Percentiles rank a stretch among this genome's conserved stretches.
These are phyloP conservation scores for Phyllosticta citribraziliensis DNA, from an alignment of 2,329 filamentous ascomycete species.

Conservation along the genomic window DNA sequence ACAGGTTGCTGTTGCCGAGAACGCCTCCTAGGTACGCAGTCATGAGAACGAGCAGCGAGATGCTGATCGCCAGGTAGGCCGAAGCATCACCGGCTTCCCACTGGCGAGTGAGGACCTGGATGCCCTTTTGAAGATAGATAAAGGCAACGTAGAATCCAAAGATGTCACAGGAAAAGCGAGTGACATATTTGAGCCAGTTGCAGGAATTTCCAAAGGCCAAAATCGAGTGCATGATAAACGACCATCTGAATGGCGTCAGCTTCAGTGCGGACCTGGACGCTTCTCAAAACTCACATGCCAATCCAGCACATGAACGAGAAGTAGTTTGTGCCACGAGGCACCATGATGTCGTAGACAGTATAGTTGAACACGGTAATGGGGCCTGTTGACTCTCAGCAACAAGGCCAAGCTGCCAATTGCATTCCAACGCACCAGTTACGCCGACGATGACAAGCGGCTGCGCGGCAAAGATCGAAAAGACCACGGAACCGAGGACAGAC, in stretches of 20 bases:
- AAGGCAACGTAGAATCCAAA: conserved; percentile 91
- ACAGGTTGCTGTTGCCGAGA: conserved; percentile 57
- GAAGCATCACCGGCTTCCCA: conserved; percentile 53
- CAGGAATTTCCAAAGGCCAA: conserved; percentile 77
- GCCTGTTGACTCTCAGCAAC: conserved; percentile 32
- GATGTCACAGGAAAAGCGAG: conserved; percentile 84
- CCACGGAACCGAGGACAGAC: conserved; percentile 71
- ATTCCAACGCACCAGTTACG: conserved; percentile 53
- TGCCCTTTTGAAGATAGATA: conserved; percentile 84
- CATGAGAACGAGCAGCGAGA: conserved; percentile 68
- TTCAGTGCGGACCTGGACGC: neutral
- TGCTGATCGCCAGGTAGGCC: conserved; percentile 66
- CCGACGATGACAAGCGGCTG: conserved; percentile 87
- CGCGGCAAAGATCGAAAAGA: conserved; percentile 69
- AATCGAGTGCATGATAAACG: conserved; percentile 73
- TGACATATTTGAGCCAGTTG: conserved; percentile 82
- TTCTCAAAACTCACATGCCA: conserved; percentile 31
- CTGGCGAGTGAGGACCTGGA: conserved; percentile 72
- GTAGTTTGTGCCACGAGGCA: conserved; percentile 67
- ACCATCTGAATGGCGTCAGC: conserved; percentile 50
- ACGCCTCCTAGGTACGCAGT: conserved; percentile 62
- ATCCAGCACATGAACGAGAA: conserved; percentile 90
- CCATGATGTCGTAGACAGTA: conserved; percentile 83
- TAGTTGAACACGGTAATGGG: conserved; percentile 93
- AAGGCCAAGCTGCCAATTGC: neutral